phyloP scores from a whole-genome alignment of 2,329 filamentous ascomycete genomes.

The Didymella lethalis region DNA sequence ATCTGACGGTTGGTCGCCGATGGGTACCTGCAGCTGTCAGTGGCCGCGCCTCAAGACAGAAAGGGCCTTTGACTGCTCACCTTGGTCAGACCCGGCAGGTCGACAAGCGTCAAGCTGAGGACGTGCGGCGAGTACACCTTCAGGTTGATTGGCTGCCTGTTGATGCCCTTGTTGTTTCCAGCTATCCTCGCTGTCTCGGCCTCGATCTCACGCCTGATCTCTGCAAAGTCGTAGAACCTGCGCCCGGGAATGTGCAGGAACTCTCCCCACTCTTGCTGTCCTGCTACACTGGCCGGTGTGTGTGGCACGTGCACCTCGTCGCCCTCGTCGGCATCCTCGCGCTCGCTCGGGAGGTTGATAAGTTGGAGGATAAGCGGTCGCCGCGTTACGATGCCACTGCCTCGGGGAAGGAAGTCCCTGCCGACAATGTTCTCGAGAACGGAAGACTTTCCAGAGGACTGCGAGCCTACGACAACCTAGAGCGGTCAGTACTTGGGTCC shows the following conservation, averaged over 20 bases:
- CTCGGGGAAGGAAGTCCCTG: constrained; percentile 93
- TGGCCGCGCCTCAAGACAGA: constrained; percentile 6
- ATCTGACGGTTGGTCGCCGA: constrained; percentile 95
- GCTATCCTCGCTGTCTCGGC: constrained; percentile 94
- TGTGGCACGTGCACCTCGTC: constrained; percentile 75
- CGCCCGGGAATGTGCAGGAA: constrained; percentile 94
- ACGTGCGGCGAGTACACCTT: constrained; percentile 99
- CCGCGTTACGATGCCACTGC: constrained; percentile 94
- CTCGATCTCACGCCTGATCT: constrained; percentile 96
- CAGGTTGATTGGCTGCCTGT: constrained; percentile 94
- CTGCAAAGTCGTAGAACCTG: constrained; percentile 87
- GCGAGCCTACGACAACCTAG: constrained; percentile 97
- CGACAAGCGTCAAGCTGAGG: constrained; percentile 93
- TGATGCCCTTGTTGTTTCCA: constrained; percentile 98
- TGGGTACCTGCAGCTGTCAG: constrained; percentile 73
- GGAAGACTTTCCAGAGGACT: constrained; percentile 97
- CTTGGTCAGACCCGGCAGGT: constrained; percentile 95
- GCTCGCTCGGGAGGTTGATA: constrained; percentile 87
- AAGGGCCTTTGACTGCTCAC: constrained; percentile 55
- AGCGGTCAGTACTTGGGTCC: constrained; percentile 25
- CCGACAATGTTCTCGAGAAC: constrained; percentile 99
- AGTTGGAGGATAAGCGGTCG: constrained; percentile 95
- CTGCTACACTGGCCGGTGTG: constrained; percentile 75
- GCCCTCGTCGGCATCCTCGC: constrained; percentile 71
- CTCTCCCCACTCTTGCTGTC: constrained; percentile 83